Conservation (phyloP, 2,329 filamentous ascomycete genomes). For the Diplodia intermedia region DNA sequence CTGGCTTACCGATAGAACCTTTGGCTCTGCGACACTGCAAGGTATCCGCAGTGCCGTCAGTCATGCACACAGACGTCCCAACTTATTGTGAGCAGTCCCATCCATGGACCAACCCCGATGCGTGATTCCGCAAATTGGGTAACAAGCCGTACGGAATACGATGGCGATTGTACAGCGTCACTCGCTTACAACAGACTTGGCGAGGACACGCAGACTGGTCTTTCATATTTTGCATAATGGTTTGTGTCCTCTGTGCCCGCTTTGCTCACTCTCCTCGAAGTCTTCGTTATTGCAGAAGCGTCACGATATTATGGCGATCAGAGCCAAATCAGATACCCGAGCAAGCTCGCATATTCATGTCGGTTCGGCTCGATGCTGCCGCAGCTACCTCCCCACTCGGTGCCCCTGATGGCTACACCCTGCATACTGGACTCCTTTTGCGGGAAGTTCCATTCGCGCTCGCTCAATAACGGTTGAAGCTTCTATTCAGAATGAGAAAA, state of each 20-base stretch:
- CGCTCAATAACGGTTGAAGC: neutral
- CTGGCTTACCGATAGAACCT: neutral
- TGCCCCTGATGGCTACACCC: neutral
- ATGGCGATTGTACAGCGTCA: slow-evolving; percentile 1
- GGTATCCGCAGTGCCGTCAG: neutral
- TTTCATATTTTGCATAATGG: neutral
- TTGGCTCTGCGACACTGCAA: slow-evolving; percentile 4
- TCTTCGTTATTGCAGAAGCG: neutral
- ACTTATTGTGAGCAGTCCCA: slow-evolving; percentile 1
- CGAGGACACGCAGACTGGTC: neutral
- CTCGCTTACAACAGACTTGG: neutral
- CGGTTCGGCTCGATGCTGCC: slow-evolving; percentile 3
- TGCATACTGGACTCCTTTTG: neutral
- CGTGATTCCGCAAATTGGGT: neutral
- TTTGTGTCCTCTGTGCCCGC: neutral
- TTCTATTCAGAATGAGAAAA: neutral
- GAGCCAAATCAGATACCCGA: neutral
- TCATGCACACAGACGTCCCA: neutral
- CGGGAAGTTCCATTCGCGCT: neutral
- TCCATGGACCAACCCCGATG: neutral
- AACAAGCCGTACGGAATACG: neutral
- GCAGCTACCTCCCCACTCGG: neutral
- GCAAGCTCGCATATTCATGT: neutral
- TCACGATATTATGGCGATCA: neutral
- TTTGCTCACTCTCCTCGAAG: neutral